Evolutionary conservation across 257 asterid genomes (phyloP).

Genomic region (Solanum okadae): DNA sequence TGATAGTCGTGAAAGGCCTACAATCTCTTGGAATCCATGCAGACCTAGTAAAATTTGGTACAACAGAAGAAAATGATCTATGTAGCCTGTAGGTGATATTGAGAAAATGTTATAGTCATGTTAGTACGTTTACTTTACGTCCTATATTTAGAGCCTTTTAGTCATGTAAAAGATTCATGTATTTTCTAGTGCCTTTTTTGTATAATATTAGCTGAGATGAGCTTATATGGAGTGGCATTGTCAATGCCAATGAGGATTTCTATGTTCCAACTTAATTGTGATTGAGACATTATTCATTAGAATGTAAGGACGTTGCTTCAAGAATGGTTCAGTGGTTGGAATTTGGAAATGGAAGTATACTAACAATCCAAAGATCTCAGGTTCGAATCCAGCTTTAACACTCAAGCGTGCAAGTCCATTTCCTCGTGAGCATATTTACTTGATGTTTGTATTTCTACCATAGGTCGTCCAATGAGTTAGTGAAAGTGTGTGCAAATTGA

Average conservation of each 20-base stretch:
- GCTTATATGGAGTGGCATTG: not conserved
- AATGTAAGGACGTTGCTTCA: not conserved
- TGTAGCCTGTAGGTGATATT: not conserved
- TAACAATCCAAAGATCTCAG: not conserved
- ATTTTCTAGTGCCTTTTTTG: not conserved
- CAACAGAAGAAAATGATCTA: not conserved
- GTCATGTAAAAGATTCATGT: not conserved
- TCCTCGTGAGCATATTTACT: not conserved
- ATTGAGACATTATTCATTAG: not conserved
- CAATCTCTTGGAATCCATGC: not conserved
- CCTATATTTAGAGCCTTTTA: not conserved
- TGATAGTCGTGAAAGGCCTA: not conserved
- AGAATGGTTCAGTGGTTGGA: not conserved
- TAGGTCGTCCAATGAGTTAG: not conserved
- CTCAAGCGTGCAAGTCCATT: not conserved
- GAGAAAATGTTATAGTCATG: not conserved
- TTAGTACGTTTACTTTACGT: not conserved
- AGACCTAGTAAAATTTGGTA: not conserved
- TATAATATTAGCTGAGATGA: not conserved
- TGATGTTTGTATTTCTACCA: not conserved
- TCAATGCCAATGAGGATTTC: not conserved
- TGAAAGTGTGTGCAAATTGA: not conserved
- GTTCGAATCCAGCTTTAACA: not conserved
- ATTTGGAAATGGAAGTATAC: not conserved
- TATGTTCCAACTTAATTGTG: not conserved